A percentile compares a stretch with the other conserved stretches of the same genome.
Evolutionary conservation across 768 basidiomycete genomes (phyloP).

Genomic region (Mrakia frigida): DNA sequence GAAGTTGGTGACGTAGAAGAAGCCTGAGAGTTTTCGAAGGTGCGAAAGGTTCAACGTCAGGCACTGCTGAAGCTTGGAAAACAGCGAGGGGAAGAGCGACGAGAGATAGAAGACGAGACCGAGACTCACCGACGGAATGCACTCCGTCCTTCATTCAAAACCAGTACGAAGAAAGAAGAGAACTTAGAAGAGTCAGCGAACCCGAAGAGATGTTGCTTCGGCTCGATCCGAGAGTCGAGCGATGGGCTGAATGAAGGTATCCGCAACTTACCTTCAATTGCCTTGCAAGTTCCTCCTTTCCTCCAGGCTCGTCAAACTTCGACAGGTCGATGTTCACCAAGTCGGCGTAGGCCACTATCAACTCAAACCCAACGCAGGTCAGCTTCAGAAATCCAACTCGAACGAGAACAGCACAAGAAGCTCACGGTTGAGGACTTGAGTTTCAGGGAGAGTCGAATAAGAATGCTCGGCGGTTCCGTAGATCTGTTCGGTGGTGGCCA

Average conservation of each 20-base stretch:
- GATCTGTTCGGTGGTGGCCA: conserved; percentile 11
- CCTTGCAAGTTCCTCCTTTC: conserved; percentile 48
- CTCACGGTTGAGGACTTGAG: conserved; percentile 44
- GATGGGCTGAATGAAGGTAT: background rate
- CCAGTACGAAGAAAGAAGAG: background rate
- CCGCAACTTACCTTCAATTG: conserved; percentile 42
- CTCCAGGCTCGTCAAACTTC: conserved; percentile 47
- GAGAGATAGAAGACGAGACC: no score
- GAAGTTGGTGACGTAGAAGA: conserved; percentile 19
- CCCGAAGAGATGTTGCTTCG: background rate
- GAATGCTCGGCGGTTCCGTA: conserved; percentile 28
- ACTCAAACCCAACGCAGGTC: background rate
- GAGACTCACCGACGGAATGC: background rate
- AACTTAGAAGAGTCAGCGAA: background rate
- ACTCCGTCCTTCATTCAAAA: background rate
- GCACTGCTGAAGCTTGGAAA: no score
- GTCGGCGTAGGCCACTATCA: conserved; percentile 50
- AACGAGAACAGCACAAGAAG: background rate
- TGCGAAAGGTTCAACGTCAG: no score
- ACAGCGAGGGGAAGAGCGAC: no score
- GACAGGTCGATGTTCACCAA: conserved; percentile 51
- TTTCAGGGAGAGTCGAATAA: conserved; percentile 40
- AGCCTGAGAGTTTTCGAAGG: no score
- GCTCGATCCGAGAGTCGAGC: background rate
- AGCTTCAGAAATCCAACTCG: background rate